Conservation (phyloP, 305 asterid species). For the Salvia sclarea region DNA sequence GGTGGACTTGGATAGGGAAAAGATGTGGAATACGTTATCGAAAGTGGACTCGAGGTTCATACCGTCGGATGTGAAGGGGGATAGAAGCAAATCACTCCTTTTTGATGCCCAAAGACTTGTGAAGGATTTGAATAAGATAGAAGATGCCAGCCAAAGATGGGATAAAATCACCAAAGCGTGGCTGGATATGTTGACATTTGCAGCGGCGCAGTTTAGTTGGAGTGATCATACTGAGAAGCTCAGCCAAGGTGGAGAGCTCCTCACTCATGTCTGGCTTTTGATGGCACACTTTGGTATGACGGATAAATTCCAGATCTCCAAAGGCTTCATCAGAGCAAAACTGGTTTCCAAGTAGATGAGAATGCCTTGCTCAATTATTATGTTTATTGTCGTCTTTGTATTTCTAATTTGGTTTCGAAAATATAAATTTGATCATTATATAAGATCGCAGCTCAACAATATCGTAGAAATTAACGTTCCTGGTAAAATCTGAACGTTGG, state of each 20-base stretch:
- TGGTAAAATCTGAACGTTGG: no score
- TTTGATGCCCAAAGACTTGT: conserved; percentile 28
- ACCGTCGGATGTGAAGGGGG: conserved; percentile 34
- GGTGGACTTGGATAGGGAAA: neutral
- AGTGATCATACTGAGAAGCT: conserved; percentile 35
- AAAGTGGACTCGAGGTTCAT: neutral
- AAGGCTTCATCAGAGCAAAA: conserved; percentile 26
- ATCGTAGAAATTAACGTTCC: no score
- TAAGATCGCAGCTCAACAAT: no score
- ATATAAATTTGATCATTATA: no score
- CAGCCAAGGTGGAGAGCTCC: conserved; percentile 38
- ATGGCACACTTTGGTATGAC: conserved; percentile 40
- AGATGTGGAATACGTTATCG: conserved; percentile 12
- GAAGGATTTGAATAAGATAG: neutral
- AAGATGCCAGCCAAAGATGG: conserved; percentile 7
- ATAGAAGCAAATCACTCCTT: conserved; percentile 34
- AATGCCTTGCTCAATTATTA: neutral
- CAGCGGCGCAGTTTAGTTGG: conserved; percentile 34
- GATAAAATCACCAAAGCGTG: conserved; percentile 24
- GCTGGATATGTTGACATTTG: conserved; percentile 31
- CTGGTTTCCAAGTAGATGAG: neutral
- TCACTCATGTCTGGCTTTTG: conserved; percentile 39
- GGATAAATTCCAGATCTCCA: conserved; percentile 33
- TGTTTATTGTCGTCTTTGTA: no score
- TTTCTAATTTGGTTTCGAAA: no score